Conservation (phyloP, 495 filamentous ascomycete species). For the Immersiella caudata region DNA sequence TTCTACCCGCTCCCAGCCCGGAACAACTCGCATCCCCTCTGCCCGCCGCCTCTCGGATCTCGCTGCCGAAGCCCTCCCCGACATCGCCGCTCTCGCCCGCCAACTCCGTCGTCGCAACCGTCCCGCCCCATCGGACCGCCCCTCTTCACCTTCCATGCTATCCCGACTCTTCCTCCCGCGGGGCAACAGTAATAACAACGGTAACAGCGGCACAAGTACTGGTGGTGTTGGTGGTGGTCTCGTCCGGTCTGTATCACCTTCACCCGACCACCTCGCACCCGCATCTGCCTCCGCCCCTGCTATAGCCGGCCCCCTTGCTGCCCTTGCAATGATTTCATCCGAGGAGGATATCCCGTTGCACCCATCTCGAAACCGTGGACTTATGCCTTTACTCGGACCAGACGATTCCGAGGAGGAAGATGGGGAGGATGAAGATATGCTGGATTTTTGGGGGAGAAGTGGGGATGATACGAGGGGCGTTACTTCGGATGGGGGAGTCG, state of each 20-base stretch:
- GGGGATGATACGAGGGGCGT: slow-evolving; percentile 2
- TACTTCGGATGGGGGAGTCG: neutral
- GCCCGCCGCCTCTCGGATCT: neutral
- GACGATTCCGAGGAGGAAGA: slow-evolving; percentile 29
- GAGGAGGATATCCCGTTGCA: neutral
- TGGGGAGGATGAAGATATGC: slow-evolving; percentile 58
- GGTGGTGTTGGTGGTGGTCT: neutral
- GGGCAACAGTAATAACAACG: too few species aligned
- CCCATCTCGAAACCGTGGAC: neutral
- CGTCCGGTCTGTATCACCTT: neutral
- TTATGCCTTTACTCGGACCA: neutral
- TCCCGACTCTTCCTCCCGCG: neutral
- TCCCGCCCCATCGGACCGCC: neutral
- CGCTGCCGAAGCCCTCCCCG: neutral
- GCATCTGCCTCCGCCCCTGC: neutral
- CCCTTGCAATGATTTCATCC: neutral
- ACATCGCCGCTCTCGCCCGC: neutral
- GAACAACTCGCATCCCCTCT: neutral
- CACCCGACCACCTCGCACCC: neutral
- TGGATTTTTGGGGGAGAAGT: slow-evolving; percentile 64
- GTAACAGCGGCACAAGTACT: too few species aligned
- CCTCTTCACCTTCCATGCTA: slow-evolving; percentile 11
- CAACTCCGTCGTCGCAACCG: neutral
- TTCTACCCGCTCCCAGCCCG: neutral
- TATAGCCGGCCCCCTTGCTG: neutral